Conservation (phyloP, 345 rosid genomes). For the Mallotus nudiflorus region DNA sequence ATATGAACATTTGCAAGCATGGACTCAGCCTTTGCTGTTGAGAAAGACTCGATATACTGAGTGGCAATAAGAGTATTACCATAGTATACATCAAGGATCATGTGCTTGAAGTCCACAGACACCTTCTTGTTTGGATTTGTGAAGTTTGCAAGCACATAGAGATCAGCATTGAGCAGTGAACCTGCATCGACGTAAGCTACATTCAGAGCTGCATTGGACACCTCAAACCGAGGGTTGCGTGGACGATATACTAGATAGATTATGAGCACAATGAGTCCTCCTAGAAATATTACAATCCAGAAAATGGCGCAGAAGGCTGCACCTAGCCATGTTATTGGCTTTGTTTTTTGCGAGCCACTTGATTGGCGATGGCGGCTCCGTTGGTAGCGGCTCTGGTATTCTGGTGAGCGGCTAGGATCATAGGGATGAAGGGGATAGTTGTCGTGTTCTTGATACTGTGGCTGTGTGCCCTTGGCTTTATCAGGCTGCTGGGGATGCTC, state of each 20-base stretch:
- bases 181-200: constrained; percentile 76
- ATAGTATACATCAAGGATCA: constrained; percentile 65
- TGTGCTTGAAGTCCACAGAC: constrained; percentile 62
- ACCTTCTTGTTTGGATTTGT: constrained; percentile 84
- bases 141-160: constrained; percentile 70
- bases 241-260: constrained; percentile 84
- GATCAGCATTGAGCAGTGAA: constrained; percentile 63
- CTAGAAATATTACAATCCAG: constrained; percentile 50
- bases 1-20: constrained; percentile 52
- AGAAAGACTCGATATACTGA: constrained; percentile 68
- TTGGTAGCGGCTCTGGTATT: constrained; percentile 15
- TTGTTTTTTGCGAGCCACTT: constrained; percentile 28
- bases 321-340: constrained; percentile 39
- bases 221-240: constrained; percentile 55
- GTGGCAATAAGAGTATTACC: constrained; percentile 60
- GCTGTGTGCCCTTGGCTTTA: background rate
- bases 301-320: constrained; percentile 65
- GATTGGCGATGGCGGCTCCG: constrained; percentile 12
- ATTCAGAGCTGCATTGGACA: constrained; percentile 65
- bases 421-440: constrained; percentile 17
- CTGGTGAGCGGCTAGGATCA: constrained; percentile 12
- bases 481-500: background rate
- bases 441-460: background rate
- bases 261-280: constrained; percentile 65
- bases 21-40: constrained; percentile 44